These are phyloP conservation scores for Nicotiana obtusifolia DNA, from an alignment of 257 asterid genomes.

Conservation along the genomic window DNA sequence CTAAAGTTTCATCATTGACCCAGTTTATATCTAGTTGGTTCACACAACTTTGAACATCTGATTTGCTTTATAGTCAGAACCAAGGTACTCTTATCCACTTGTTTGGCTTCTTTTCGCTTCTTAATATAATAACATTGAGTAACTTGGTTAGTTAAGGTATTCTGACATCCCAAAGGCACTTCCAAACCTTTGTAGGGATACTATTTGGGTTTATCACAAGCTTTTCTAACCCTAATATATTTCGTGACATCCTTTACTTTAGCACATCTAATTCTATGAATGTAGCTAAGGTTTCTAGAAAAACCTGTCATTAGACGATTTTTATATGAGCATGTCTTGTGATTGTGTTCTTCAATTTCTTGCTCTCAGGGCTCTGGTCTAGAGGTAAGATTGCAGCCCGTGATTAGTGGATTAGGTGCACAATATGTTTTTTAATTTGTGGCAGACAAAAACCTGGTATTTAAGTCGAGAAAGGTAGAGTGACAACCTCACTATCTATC, in stretches of 20 bases:
- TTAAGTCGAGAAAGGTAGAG: no score
- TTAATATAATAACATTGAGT: background rate
- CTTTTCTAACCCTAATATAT: background rate
- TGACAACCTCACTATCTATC: no score
- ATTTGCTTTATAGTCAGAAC: background rate
- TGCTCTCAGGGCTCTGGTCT: no score
- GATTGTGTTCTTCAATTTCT: background rate
- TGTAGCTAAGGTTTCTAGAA: background rate
- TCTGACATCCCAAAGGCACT: background rate
- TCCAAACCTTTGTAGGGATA: background rate
- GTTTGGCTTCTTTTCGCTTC: conserved; percentile 5
- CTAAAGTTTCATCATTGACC: background rate
- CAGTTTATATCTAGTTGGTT: background rate
- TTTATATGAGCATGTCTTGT: background rate
- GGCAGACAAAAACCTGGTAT: no score
- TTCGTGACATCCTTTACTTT: background rate
- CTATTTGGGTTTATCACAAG: background rate
- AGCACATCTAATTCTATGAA: background rate
- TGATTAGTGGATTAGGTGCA: no score
- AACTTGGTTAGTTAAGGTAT: background rate
- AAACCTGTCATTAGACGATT: no score
- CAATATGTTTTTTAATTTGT: no score
- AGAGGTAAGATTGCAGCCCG: no score
- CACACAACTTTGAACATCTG: background rate
- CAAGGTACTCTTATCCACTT: background rate